These are phyloP conservation scores for Perilla frutescens DNA, from an alignment of 257 asterid species.

Conservation along the genomic window DNA sequence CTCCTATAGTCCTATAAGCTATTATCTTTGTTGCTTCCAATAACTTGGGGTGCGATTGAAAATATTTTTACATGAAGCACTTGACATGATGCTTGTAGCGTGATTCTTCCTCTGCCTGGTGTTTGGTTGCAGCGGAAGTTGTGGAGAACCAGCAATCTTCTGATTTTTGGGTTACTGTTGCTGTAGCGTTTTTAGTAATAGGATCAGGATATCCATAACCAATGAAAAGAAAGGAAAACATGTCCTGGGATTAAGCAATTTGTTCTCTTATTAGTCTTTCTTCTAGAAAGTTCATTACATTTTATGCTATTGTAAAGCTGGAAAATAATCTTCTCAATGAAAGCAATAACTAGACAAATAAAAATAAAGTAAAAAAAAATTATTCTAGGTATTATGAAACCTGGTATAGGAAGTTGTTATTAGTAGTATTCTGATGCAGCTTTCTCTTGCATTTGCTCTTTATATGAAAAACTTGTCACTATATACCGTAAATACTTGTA, in stretches of 20 bases:
- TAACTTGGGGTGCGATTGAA: not conserved
- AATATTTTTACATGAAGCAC: constrained; percentile 18
- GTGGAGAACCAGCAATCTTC: constrained; percentile 15
- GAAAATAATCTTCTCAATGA: not conserved
- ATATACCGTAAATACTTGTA: too few relatives aligned
- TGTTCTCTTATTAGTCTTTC: not conserved
- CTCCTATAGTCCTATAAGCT: constrained; percentile 1
- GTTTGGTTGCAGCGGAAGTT: constrained; percentile 15
- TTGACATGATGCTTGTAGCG: constrained; percentile 27
- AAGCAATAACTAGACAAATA: too few relatives aligned
- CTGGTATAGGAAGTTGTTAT: too few relatives aligned
- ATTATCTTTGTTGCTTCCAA: not conserved
- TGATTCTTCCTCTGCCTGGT: constrained; percentile 8
- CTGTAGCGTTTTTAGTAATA: not conserved
- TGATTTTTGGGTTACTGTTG: constrained; percentile 4
- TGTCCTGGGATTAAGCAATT: not conserved
- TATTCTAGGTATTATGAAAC: too few relatives aligned
- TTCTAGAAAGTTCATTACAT: not conserved
- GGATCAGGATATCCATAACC: constrained; percentile 10
- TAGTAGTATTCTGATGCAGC: too few relatives aligned
- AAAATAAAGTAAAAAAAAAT: too few relatives aligned
- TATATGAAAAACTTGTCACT: too few relatives aligned
- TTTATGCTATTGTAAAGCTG: not conserved
- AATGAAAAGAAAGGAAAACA: not conserved
- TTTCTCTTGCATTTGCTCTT: too few relatives aligned